phyloP scores from a whole-genome alignment of 371 early-diverging fungal species.

The Lichtheimia ramosa region DNA sequence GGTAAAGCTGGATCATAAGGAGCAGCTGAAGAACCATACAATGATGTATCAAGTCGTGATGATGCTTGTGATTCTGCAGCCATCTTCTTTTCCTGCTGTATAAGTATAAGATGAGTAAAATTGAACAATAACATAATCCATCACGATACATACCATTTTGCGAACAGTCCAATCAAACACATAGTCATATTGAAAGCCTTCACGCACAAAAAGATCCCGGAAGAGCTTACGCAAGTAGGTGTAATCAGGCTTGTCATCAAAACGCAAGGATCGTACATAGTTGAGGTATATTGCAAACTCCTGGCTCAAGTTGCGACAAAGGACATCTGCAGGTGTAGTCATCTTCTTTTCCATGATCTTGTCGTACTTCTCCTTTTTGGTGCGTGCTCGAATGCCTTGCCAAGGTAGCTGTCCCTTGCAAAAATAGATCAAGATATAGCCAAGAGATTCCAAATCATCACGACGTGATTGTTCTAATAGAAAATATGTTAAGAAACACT shows the following conservation, averaged over 20 bases:
- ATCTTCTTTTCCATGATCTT: slow-evolving; percentile 99
- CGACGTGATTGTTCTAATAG: slow-evolving; percentile 93
- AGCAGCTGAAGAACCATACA: slow-evolving; percentile 16
- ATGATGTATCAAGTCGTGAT: slow-evolving; percentile 12
- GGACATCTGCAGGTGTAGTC: slow-evolving; percentile 95
- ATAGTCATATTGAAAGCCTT: slow-evolving; percentile 95
- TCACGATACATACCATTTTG: slow-evolving; percentile 36
- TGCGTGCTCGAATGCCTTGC: slow-evolving; percentile 98
- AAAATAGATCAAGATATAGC: slow-evolving; percentile 99
- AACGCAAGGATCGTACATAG: slow-evolving; percentile 94
- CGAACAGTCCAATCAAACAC: slow-evolving; percentile 95
- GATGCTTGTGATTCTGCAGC: slow-evolving; percentile 11
- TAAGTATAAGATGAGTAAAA: background rate
- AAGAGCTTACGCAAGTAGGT: slow-evolving; percentile 95
- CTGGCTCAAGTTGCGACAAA: slow-evolving; percentile 95
- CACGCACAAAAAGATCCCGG: slow-evolving; percentile 92
- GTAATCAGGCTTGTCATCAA: slow-evolving; percentile 99
- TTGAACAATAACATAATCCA: background rate
- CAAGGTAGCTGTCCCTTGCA: slow-evolving; percentile 98
- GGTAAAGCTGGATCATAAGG: slow-evolving; percentile 20
- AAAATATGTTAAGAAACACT: background rate
- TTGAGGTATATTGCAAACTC: slow-evolving; percentile 97
- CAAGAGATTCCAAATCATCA: slow-evolving; percentile 99
- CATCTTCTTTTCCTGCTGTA: slow-evolving; percentile 24
- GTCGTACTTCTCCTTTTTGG: slow-evolving; percentile 99